Conservation (phyloP, 768 basidiomycete genomes). For the Lanmaoa pseudosensibilis region DNA sequence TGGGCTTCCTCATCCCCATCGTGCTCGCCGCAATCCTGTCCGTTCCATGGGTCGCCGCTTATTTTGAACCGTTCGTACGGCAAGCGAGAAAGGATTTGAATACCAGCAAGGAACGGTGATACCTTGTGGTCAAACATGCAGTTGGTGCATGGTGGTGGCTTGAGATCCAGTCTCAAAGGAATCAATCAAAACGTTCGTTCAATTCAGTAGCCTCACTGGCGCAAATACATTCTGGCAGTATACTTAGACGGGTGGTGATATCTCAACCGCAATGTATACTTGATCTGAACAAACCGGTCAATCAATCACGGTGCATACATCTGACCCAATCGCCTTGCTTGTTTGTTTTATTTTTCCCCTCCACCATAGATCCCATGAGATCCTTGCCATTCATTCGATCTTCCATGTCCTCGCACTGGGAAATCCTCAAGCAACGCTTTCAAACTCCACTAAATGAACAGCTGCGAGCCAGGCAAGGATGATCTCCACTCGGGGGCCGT, state of each 20-base stretch:
- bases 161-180: neutral
- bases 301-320: neutral
- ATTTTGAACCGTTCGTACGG: constrained; percentile 21
- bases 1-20: constrained; percentile 31
- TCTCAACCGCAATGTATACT: neutral
- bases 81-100: constrained; percentile 28
- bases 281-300: neutral
- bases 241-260: neutral
- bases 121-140: constrained; percentile 24
- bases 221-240: neutral
- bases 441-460: constrained; percentile 75
- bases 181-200: constrained; percentile 3
- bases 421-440: constrained; percentile 35
- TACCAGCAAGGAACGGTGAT: constrained; percentile 23
- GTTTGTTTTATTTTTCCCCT: neutral
- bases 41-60: constrained; percentile 19
- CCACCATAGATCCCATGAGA: constrained; percentile 19
- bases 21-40: constrained; percentile 23
- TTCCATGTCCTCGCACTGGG: neutral
- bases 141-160: constrained; percentile 25
- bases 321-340: neutral
- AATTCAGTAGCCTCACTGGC: neutral
- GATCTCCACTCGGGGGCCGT: constrained; percentile 84
- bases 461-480: constrained; percentile 84
- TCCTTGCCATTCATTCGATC: constrained; percentile 5